These are phyloP conservation scores for Rauvolfia tetraphylla DNA, from an alignment of 257 asterid genomes.

Conservation along the genomic window DNA sequence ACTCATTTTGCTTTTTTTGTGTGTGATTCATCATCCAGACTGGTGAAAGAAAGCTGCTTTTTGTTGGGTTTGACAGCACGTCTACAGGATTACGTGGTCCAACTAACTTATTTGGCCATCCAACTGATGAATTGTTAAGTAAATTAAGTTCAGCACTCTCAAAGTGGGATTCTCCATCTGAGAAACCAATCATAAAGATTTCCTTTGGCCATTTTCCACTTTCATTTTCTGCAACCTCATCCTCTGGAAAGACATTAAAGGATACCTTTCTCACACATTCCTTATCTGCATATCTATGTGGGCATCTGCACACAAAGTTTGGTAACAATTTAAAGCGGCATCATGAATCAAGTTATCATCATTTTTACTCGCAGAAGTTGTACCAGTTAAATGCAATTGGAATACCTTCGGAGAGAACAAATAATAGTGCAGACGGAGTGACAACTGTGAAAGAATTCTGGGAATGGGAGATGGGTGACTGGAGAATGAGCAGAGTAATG, in stretches of 20 bases:
- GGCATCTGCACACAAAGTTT: conserved; percentile 79
- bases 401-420: conserved; percentile 23
- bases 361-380: conserved; percentile 30
- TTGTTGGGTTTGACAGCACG: conserved; percentile 88
- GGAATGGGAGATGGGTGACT: conserved; percentile 99
- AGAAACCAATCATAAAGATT: conserved; percentile 52
- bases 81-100: conserved; percentile 86
- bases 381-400: conserved; percentile 64
- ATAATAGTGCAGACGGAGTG: conserved; percentile 34
- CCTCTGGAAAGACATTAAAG: conserved; percentile 67
- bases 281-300: conserved; percentile 74
- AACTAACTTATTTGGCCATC: conserved; percentile 94
- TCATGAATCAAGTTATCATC: conserved; percentile 42
- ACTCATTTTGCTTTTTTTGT: conserved; percentile 15
- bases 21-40: conserved; percentile 50
- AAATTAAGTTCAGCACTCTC: conserved; percentile 65
- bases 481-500: conserved; percentile 81
- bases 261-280: conserved; percentile 50
- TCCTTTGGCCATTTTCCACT: conserved; percentile 93
- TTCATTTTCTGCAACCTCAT: conserved; percentile 76
- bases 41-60: conserved; percentile 59
- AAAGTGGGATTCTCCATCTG: conserved; percentile 52
- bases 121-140: conserved; percentile 66
- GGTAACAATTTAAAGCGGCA: conserved; percentile 79
- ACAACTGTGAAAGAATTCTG: conserved; percentile 53